phyloP scores from a whole-genome alignment of 495 filamentous ascomycete species.

The Neurospora cerealis region DNA sequence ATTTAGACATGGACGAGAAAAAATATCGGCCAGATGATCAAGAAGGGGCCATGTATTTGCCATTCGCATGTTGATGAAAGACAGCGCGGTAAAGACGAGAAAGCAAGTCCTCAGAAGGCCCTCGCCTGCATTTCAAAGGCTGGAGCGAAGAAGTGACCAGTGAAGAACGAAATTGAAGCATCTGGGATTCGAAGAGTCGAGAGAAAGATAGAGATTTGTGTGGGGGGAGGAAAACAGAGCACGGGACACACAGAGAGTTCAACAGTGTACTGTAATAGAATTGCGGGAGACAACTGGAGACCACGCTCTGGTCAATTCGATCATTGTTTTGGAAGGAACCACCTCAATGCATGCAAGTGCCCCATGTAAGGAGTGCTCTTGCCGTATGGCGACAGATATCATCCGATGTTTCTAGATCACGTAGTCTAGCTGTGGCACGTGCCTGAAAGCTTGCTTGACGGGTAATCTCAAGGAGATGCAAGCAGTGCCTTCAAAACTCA shows the following conservation, averaged over 20 bases:
- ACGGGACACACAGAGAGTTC: neutral
- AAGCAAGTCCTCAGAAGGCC: neutral
- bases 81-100: neutral
- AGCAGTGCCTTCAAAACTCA: neutral
- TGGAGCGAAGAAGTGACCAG: neutral
- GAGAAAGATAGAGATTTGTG: neutral
- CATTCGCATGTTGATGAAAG: neutral
- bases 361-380: neutral
- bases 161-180: neutral
- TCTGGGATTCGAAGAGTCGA: neutral
- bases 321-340: neutral
- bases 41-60: neutral
- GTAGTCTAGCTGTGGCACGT: neutral
- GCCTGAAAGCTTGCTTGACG: neutral
- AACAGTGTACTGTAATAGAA: neutral
- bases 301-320: neutral
- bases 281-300: neutral
- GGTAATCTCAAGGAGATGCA: neutral
- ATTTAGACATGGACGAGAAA: neutral
- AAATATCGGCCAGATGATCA: neutral
- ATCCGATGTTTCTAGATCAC: neutral
- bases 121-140: neutral
- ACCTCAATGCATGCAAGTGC: neutral
- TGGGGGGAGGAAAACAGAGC: neutral
- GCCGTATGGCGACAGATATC: neutral